These are phyloP conservation scores for Colletotrichum zoysiae DNA, from an alignment of 2,329 filamentous ascomycete genomes.

Conservation along the genomic window DNA sequence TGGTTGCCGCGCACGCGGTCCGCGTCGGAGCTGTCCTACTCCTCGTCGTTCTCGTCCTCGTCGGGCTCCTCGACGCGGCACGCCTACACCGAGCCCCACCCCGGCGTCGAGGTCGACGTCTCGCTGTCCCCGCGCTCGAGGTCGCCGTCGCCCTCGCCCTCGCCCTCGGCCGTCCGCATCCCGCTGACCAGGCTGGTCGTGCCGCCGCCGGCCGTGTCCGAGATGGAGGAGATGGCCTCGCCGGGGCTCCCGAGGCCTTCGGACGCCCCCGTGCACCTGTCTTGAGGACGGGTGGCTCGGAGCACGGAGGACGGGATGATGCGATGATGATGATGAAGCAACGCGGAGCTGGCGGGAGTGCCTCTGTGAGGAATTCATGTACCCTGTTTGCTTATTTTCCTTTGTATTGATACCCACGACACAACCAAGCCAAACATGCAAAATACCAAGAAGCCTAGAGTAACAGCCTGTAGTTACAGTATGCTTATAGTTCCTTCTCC, in stretches of 20 bases:
- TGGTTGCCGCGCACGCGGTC: slow-evolving; percentile 15
- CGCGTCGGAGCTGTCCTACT: slow-evolving; percentile 19
- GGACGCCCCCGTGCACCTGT: not conserved
- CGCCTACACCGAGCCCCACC: slow-evolving; percentile 18
- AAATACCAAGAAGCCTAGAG: not conserved
- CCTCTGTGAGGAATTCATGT: not conserved
- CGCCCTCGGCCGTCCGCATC: slow-evolving; percentile 17
- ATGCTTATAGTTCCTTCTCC: not conserved
- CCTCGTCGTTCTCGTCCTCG: not conserved
- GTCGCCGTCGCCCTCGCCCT: slow-evolving; percentile 5
- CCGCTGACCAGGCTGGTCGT: slow-evolving; percentile 15
- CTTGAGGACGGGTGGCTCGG: not conserved
- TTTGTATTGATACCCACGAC: slow-evolving; percentile 25
- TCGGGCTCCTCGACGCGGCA: slow-evolving; percentile 8
- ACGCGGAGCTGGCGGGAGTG: not conserved
- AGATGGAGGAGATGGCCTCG: not conserved
- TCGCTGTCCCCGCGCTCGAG: slow-evolving; percentile 29
- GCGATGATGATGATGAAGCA: not conserved
- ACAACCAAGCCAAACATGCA: not conserved
- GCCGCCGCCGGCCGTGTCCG: slow-evolving; percentile 1
- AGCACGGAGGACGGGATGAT: not conserved
- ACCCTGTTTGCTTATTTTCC: slow-evolving; percentile 15
- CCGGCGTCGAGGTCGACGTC: slow-evolving; percentile 32
- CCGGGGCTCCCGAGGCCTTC: slow-evolving; percentile 8
- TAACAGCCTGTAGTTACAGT: not conserved